A percentile compares a stretch with the other conserved stretches of the same genome.
These are phyloP conservation scores for Lizanozyma gosingica DNA, from an alignment of 1,139 yeast genomes.

Conservation along the genomic window DNA sequence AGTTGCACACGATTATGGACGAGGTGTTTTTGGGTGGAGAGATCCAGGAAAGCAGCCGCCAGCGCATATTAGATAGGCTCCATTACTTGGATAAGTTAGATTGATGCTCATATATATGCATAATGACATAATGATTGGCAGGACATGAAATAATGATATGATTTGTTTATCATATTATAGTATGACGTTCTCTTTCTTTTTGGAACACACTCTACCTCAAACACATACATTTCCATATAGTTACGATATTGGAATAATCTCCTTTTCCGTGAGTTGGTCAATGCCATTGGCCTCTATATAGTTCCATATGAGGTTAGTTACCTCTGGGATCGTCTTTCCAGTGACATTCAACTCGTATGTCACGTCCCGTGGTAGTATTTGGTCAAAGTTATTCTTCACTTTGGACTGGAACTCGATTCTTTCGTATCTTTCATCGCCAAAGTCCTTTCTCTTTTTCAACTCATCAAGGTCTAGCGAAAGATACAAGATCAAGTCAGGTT, in stretches of 20 bases:
- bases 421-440: conserved; percentile 92
- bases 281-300: conserved; percentile 16
- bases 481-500: conserved; percentile 78
- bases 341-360: conserved; percentile 39
- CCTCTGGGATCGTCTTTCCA: conserved; percentile 15
- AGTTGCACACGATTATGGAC: conserved; percentile 61
- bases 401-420: conserved; percentile 56
- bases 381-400: conserved; percentile 54
- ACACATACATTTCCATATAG: conserved; percentile 1
- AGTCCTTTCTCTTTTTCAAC: conserved; percentile 55
- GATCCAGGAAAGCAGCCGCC: conserved; percentile 63
- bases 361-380: conserved; percentile 2
- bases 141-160: background rate
- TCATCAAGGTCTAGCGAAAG: conserved; percentile 43
- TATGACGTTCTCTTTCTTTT: background rate
- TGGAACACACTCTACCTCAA: background rate
- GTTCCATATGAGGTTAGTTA: background rate
- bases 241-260: conserved; percentile 6
- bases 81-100: conserved; percentile 39
- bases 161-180: background rate
- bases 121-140: background rate
- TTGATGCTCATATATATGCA: conserved; percentile 6
- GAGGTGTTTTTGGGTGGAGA: conserved; percentile 77
- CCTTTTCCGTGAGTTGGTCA: conserved; percentile 38
- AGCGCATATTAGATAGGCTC: conserved; percentile 45